These are phyloP conservation scores for Rhizopus arrhizus DNA, from an alignment of 371 early-diverging fungal genomes.

Conservation along the genomic window DNA sequence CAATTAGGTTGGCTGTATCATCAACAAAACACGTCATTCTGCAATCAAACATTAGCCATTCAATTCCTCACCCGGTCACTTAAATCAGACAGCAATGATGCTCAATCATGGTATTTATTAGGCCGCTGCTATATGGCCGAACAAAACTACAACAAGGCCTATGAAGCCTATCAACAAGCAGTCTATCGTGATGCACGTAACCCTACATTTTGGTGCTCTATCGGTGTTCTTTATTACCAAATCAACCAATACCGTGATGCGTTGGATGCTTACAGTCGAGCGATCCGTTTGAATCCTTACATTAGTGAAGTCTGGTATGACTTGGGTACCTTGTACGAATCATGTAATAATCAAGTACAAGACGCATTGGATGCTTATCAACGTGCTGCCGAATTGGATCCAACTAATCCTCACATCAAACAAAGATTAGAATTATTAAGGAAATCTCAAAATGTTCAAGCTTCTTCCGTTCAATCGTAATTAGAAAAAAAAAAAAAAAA, in stretches of 20 bases:
- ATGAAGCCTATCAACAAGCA: conserved; percentile 95
- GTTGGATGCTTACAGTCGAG: conserved; percentile 92
- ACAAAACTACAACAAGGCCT: conserved; percentile 90
- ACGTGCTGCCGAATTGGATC: conserved; percentile 86
- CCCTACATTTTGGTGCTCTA: conserved; percentile 96
- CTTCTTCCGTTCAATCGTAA: conserved; percentile 35
- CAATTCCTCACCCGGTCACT: conserved; percentile 76
- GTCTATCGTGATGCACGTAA: conserved; percentile 91
- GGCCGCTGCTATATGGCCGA: conserved; percentile 95
- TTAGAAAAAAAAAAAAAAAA: neutral
- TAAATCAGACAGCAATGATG: conserved; percentile 83
- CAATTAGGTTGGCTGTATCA: conserved; percentile 96
- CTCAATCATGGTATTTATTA: conserved; percentile 92
- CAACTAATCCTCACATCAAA: conserved; percentile 77
- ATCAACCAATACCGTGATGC: conserved; percentile 94
- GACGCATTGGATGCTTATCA: conserved; percentile 96
- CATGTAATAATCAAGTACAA: conserved; percentile 92
- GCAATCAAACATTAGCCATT: conserved; percentile 83
- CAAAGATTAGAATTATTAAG: conserved; percentile 72
- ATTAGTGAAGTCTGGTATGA: conserved; percentile 96
- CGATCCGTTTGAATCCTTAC: conserved; percentile 88
- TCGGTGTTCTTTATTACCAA: conserved; percentile 94
- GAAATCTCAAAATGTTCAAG: conserved; percentile 35
- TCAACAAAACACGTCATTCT: conserved; percentile 72
- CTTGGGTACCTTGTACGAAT: conserved; percentile 92